These are phyloP conservation scores for Solanum bulbocastanum DNA, from an alignment of 257 asterid genomes.

Conservation along the genomic window DNA sequence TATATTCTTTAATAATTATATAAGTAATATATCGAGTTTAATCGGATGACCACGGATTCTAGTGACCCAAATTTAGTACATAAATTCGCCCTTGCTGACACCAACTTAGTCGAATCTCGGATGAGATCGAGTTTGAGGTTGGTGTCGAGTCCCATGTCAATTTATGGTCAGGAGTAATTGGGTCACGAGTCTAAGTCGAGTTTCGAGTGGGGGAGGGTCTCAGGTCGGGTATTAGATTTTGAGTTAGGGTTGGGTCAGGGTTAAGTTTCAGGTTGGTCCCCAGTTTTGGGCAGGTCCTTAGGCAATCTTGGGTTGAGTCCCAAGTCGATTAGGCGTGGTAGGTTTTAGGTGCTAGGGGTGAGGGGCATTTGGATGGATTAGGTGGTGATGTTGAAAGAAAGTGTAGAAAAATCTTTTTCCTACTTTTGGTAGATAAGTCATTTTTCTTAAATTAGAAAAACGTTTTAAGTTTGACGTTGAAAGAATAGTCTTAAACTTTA, in stretches of 20 bases:
- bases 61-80: too few relatives aligned
- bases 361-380: not conserved
- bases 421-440: not conserved
- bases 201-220: not conserved
- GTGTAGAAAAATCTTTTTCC: too few relatives aligned
- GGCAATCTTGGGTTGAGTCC: not conserved
- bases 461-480: too few relatives aligned
- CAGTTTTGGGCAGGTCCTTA: not conserved
- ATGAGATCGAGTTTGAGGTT: not conserved
- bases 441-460: too few relatives aligned
- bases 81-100: too few relatives aligned
- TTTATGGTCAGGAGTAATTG: not conserved
- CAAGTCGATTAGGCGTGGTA: not conserved
- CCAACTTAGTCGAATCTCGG: too few relatives aligned
- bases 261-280: not conserved
- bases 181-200: too few relatives aligned
- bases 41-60: rapidly evolving
- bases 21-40: too few relatives aligned
- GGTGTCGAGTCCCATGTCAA: not conserved
- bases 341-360: not conserved
- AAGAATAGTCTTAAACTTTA: too few relatives aligned
- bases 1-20: too few relatives aligned
- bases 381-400: not conserved
- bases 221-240: too few relatives aligned
- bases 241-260: not conserved